A percentile compares a stretch with the other conserved stretches of the same genome.
These are phyloP conservation scores for Verticillium zaregamsianum DNA, from an alignment of 2,329 filamentous ascomycete species.

Conservation along the genomic window DNA sequence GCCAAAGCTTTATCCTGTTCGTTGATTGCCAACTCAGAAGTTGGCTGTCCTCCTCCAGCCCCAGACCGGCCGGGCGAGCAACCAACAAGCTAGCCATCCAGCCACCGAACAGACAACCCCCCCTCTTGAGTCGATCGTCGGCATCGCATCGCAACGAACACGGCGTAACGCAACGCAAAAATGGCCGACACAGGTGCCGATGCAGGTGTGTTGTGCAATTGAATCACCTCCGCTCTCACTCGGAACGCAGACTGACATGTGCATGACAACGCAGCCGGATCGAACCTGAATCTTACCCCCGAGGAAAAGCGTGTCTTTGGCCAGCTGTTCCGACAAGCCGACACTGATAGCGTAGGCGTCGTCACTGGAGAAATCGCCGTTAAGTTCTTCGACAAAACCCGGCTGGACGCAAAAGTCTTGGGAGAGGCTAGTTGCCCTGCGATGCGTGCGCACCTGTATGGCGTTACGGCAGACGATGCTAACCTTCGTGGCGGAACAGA, in stretches of 20 bases:
- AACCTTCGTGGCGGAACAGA: constrained; percentile 48
- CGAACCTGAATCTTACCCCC: constrained; percentile 77
- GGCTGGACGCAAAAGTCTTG: constrained; percentile 77
- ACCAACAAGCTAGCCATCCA: neutral
- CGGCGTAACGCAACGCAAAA: neutral
- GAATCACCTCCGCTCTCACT: neutral
- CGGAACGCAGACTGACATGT: neutral
- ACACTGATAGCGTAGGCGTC: constrained; percentile 86
- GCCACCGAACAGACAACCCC: neutral
- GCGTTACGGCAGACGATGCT: neutral
- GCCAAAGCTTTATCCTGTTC: neutral
- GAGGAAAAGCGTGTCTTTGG: constrained; percentile 94
- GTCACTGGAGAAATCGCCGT: constrained; percentile 95
- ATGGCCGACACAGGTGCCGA: neutral
- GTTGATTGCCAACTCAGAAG: neutral
- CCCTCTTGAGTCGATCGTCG: neutral
- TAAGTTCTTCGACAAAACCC: constrained; percentile 96
- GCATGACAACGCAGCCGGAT: constrained; percentile 39
- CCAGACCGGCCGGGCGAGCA: neutral
- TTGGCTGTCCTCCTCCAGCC: neutral
- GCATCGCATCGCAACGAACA: neutral
- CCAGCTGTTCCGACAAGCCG: constrained; percentile 88
- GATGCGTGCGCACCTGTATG: neutral
- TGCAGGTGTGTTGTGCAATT: neutral
- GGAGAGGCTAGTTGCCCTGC: constrained; percentile 67